A percentile compares a stretch with the other conserved stretches of the same genome.
Conservation (phyloP, 2,329 filamentous ascomycete genomes). For the Colletotrichum echinochloae region DNA sequence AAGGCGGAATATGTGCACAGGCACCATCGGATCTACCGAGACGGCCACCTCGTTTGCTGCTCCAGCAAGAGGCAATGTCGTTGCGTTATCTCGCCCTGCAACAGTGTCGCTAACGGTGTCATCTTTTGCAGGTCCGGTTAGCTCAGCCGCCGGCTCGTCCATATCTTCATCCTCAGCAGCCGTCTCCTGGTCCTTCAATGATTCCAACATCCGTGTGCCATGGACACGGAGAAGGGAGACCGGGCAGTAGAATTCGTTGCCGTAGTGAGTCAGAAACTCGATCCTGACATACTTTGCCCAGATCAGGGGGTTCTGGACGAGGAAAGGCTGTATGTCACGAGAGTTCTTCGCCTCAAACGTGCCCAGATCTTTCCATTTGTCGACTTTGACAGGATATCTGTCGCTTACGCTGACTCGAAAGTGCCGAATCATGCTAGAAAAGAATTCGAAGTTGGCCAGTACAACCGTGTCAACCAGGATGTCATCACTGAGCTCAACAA, state of each 20-base stretch:
- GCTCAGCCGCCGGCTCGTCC: slow-evolving; percentile 47
- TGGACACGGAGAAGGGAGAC: slow-evolving; percentile 91
- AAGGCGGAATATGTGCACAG: slow-evolving; percentile 12
- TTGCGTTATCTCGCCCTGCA: neutral
- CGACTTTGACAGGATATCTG: slow-evolving; percentile 90
- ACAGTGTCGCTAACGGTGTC: neutral
- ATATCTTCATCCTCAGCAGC: slow-evolving; percentile 72
- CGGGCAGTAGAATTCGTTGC: slow-evolving; percentile 96
- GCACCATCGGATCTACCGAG: slow-evolving; percentile 14
- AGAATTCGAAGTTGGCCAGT: slow-evolving; percentile 99
- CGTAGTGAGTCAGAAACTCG: slow-evolving; percentile 93
- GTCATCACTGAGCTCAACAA: slow-evolving; percentile 91
- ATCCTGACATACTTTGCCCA: slow-evolving; percentile 94
- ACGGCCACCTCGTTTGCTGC: neutral
- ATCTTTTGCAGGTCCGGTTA: neutral
- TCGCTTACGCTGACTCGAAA: slow-evolving; percentile 95
- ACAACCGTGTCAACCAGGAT: slow-evolving; percentile 93
- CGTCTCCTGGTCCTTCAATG: slow-evolving; percentile 83
- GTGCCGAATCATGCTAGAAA: slow-evolving; percentile 93
- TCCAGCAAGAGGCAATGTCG: neutral
- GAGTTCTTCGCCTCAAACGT: slow-evolving; percentile 93
- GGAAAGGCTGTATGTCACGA: slow-evolving; percentile 92
- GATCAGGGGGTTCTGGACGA: slow-evolving; percentile 93
- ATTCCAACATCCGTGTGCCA: slow-evolving; percentile 95
- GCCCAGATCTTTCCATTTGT: slow-evolving; percentile 91